These are phyloP conservation scores for Penicillium sp. DNA, from an alignment of 2,329 filamentous ascomycete species.

Conservation along the genomic window DNA sequence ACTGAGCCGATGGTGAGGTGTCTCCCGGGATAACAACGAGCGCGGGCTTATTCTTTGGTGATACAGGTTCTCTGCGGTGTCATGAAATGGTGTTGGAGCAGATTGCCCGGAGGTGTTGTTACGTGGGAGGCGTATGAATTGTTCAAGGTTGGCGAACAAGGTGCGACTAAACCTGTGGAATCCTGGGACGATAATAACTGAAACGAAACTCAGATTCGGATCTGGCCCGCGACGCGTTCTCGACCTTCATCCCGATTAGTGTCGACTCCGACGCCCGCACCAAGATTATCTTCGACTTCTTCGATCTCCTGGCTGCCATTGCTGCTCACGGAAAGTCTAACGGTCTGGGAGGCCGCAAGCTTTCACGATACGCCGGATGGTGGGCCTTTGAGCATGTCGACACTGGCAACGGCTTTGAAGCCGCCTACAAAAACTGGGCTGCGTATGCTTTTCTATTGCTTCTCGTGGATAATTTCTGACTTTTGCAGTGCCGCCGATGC, in stretches of 20 bases:
- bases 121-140: conserved; percentile 97
- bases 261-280: conserved; percentile 82
- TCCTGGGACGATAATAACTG: conserved; percentile 19
- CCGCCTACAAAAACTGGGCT: conserved; percentile 86
- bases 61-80: conserved; percentile 83
- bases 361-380: conserved; percentile 95
- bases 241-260: conserved; percentile 92
- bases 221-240: conserved; percentile 88
- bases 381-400: conserved; percentile 96
- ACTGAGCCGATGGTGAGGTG: conserved; percentile 82
- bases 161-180: conserved; percentile 47
- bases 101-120: conserved; percentile 84
- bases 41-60: background rate
- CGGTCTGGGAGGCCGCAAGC: conserved; percentile 85
- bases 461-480: conserved; percentile 28
- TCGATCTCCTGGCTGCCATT: conserved; percentile 85
- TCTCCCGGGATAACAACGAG: background rate
- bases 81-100: conserved; percentile 97
- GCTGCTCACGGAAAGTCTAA: conserved; percentile 92
- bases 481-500: conserved; percentile 78
- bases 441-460: conserved; percentile 52
- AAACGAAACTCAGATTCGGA: conserved; percentile 67
- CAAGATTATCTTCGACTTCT: conserved; percentile 93
- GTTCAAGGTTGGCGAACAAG: conserved; percentile 90
- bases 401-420: conserved; percentile 86